A percentile compares a stretch with the other conserved stretches of the same genome.
These are phyloP conservation scores for Posidonia australis DNA, from an alignment of 106 monocot genomes.

Conservation along the genomic window DNA sequence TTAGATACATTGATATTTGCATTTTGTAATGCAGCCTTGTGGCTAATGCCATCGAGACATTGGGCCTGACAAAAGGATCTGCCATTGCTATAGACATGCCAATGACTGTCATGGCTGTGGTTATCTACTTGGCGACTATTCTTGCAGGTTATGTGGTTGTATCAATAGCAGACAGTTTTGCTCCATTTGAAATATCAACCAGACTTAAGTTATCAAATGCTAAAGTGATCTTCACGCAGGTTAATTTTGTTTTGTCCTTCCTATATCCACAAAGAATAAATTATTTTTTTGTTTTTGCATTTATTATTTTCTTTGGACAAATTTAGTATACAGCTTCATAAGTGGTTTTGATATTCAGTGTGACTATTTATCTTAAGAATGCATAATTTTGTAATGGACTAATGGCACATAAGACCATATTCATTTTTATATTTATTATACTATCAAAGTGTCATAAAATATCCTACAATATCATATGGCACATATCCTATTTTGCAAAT, in stretches of 20 bases:
- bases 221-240: slow-evolving; percentile 95
- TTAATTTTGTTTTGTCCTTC: slow-evolving; percentile 14
- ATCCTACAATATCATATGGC: no score
- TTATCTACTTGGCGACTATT: slow-evolving; percentile 82
- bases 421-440: no score
- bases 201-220: slow-evolving; percentile 77
- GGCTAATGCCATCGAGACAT: slow-evolving; percentile 65
- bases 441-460: no score
- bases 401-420: no score
- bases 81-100: slow-evolving; percentile 96
- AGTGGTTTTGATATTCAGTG: background rate
- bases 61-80: slow-evolving; percentile 75
- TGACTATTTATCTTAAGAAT: background rate
- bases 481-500: no score
- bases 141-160: slow-evolving; percentile 91
- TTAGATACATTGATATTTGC: slow-evolving; percentile 5
- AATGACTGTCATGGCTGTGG: slow-evolving; percentile 73
- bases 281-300: background rate
- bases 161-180: slow-evolving; percentile 98
- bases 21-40: slow-evolving; percentile 56
- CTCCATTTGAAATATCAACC: slow-evolving; percentile 72
- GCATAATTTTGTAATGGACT: background rate
- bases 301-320: background rate
- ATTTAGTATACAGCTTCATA: background rate
- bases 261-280: background rate